phyloP scores from a whole-genome alignment of 805 yeast genomes.

The Cyberlindnera suaveolens region DNA sequence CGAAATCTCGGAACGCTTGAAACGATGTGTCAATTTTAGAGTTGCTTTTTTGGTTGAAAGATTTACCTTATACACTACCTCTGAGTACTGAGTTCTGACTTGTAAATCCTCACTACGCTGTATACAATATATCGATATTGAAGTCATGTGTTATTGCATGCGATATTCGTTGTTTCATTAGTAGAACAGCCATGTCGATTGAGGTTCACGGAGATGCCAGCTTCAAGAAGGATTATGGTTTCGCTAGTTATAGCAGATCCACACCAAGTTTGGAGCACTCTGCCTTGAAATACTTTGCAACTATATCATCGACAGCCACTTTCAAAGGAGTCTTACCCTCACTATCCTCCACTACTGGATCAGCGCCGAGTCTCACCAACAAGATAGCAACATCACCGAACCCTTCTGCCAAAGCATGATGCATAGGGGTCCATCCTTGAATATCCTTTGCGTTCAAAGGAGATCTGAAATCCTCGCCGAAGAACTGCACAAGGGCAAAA shows the following conservation, averaged over 20 bases:
- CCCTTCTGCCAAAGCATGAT: conserved; percentile 89
- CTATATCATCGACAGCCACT: conserved; percentile 51
- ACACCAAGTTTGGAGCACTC: conserved; percentile 9
- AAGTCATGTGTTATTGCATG: too few species aligned
- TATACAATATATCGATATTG: too few species aligned
- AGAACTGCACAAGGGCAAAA: conserved; percentile 43
- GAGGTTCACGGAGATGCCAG: too few species aligned
- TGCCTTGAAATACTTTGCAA: conserved; percentile 31
- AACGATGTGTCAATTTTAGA: too few species aligned
- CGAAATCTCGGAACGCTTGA: too few species aligned
- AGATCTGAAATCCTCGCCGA: conserved; percentile 47
- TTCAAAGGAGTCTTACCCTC: conserved; percentile 52
- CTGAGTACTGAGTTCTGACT: background rate
- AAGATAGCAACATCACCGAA: conserved; percentile 67
- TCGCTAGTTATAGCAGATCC: conserved; percentile 2
- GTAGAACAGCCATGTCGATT: too few species aligned
- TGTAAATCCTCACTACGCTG: too few species aligned
- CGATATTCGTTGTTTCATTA: too few species aligned
- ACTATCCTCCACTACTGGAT: conserved; percentile 34
- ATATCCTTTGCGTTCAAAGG: conserved; percentile 64
- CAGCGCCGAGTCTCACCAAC: conserved; percentile 66
- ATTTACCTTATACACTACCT: too few species aligned
- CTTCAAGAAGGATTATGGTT: too few species aligned
- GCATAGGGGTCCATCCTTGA: conserved; percentile 81
- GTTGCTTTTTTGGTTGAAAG: background rate